Base-by-base conservation (phyloP, 768 basidiomycete species). In the Paxillus ammoniavirescens region DNA sequence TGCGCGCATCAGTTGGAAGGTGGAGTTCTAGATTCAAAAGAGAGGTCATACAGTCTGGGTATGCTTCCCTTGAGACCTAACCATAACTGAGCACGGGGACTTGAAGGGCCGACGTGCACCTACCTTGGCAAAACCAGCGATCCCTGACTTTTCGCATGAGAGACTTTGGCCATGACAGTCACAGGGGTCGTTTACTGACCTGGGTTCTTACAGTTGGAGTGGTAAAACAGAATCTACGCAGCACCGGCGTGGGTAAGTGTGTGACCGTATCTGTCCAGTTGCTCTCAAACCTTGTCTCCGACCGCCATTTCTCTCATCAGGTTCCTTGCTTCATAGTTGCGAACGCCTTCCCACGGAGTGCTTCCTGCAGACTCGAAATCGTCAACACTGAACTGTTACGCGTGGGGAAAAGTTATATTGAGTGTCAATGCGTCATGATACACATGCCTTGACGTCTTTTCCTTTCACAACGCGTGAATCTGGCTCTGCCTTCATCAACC, bases 401-500 rank as follows among this genome's bases (percentile, higher is more conserved):
- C 18, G 35, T 23, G 45, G 14, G 53, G 26, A 53, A 42, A 42
- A 35, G 4, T 23, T 28, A 50, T 47, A 21, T 36, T 43, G 33
- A 56, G 38, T 23, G 4, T 26, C 10, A 13, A 30, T 14, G 15
- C 14, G 35, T n/a, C 49, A 18, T 31, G 40, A 12, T 23, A 28
- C 48, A 50, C 70, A 43, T 59, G 77, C 91, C 78, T 89, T 92
- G 59, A 94, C 89, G 57, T 94, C 91, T 61, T 86, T 89, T 42
- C 91, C 91, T 67, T 91, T 93, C 41, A 90, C 88, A 43, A 92
- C 63, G 50, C 91, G 85, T 14, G 89, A 82, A 55, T 93, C 86
- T 8, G 91, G 91, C 67, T 93, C 91, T 4, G 91, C 91, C 69
- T 93, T 93, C 70, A 91, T 80, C 21, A 93, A 78, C 89, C 91